These are phyloP conservation scores for Suhomyces bolitotheri DNA, from an alignment of 1,139 yeast species.

Conservation along the genomic window DNA sequence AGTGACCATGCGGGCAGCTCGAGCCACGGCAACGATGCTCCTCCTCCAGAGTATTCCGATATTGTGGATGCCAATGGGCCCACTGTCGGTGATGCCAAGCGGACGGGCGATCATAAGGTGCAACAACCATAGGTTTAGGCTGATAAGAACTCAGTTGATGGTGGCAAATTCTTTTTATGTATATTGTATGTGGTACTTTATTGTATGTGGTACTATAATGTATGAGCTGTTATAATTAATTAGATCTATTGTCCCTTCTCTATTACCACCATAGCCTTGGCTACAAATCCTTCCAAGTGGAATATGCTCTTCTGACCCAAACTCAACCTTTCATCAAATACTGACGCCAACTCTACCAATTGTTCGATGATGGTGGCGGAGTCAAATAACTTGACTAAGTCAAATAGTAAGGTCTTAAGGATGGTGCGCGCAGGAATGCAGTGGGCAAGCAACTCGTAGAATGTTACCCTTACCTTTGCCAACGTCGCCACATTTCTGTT, in stretches of 20 bases:
- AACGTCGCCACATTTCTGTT: conserved; percentile 72
- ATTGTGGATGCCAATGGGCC: conserved; percentile 17
- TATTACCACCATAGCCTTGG: conserved; percentile 71
- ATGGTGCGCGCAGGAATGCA: conserved; percentile 87
- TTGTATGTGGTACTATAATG: no score
- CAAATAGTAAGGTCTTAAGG: conserved; percentile 64
- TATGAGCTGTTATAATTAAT: not conserved
- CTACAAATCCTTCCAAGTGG: conserved; percentile 92
- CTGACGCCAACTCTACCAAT: conserved; percentile 68
- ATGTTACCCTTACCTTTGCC: conserved; percentile 68
- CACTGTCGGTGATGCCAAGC: conserved; percentile 18
- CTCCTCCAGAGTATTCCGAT: conserved; percentile 31
- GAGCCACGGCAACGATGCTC: conserved; percentile 7
- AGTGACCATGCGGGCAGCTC: conserved; percentile 1
- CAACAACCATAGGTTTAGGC: conserved; percentile 21
- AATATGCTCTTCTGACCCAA: conserved; percentile 87
- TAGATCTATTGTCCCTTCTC: conserved; percentile 13
- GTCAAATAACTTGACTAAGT: conserved; percentile 47
- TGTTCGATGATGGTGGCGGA: conserved; percentile 41
- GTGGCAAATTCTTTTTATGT: no score
- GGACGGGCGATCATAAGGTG: conserved; percentile 31
- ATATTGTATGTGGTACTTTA: no score
- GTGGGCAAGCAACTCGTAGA: conserved; percentile 86
- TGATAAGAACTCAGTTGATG: not conserved
- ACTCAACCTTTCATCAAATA: conserved; percentile 84